Percentiles rank a stretch among this genome's conserved stretches.
Evolutionary conservation across 768 basidiomycete species (phyloP).

Genomic region (Podaxis pistillaris): DNA sequence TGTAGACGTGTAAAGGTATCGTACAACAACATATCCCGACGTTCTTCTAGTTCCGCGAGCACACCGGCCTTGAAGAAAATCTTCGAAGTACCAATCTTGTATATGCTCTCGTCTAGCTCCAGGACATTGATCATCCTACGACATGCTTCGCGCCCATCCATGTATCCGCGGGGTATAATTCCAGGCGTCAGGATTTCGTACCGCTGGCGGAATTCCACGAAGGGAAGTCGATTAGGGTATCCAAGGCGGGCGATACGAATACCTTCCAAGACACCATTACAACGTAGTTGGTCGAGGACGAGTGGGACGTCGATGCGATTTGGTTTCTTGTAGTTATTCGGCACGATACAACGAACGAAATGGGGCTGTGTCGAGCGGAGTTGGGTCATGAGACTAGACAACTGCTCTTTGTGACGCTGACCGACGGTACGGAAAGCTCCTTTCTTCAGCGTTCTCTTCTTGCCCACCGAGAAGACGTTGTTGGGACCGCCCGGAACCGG

Average conservation of each 20-base stretch:
- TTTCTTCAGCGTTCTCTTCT: slow-evolving; percentile 82
- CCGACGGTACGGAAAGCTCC: slow-evolving; percentile 96
- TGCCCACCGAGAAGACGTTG: slow-evolving; percentile 46
- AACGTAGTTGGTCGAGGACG: slow-evolving; percentile 93
- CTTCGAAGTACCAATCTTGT: slow-evolving; percentile 94
- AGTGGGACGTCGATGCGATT: slow-evolving; percentile 90
- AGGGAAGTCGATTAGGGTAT: slow-evolving; percentile 95
- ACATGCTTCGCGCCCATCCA: slow-evolving; percentile 96
- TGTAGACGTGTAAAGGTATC: slow-evolving; percentile 90
- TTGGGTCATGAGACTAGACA: slow-evolving; percentile 87
- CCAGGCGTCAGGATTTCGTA: slow-evolving; percentile 96
- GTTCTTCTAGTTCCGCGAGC: slow-evolving; percentile 92
- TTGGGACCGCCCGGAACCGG: slow-evolving; percentile 32
- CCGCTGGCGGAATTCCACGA: slow-evolving; percentile 95
- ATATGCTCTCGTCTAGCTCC: slow-evolving; percentile 81
- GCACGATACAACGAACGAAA: slow-evolving; percentile 97
- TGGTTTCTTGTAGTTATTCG: slow-evolving; percentile 88
- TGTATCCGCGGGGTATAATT: slow-evolving; percentile 90
- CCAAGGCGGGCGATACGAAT: slow-evolving; percentile 97
- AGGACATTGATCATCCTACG: slow-evolving; percentile 86
- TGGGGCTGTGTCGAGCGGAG: slow-evolving; percentile 94
- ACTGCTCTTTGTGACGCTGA: slow-evolving; percentile 95
- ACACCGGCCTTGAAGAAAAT: slow-evolving; percentile 99
- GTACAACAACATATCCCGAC: slow-evolving; percentile 82
- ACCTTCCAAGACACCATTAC: slow-evolving; percentile 98